A percentile compares a stretch with the other conserved stretches of the same genome.
Conservation (phyloP, 805 yeast genomes). For the Yamadazyma ubonensis region DNA sequence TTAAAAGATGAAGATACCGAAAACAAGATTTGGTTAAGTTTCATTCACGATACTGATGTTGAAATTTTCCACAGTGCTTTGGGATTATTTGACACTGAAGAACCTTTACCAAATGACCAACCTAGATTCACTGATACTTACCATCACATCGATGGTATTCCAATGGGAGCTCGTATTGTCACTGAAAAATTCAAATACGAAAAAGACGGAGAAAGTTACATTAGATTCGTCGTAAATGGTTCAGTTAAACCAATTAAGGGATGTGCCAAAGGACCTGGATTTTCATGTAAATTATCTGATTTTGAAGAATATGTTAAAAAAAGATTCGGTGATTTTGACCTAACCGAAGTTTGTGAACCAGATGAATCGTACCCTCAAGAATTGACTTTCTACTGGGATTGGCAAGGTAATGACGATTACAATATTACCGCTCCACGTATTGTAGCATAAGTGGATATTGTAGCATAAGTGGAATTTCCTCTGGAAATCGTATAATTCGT, state of each 20-base stretch:
- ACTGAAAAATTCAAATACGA: conserved; percentile 37
- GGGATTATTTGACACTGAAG: conserved; percentile 49
- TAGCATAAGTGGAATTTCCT: too few relatives aligned
- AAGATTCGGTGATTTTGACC: conserved; percentile 28
- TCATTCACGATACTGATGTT: conserved; percentile 74
- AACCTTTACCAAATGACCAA: conserved; percentile 44
- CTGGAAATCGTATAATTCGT: conserved; percentile 3
- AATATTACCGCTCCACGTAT: conserved; percentile 17
- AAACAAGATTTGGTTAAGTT: conserved; percentile 62
- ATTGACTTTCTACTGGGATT: conserved; percentile 46
- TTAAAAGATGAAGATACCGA: conserved; percentile 42
- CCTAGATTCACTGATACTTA: conserved; percentile 50
- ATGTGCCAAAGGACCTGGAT: conserved; percentile 43
- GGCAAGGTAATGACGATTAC: conserved; percentile 15
- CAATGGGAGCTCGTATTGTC: conserved; percentile 41
- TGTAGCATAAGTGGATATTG: conserved; percentile 6
- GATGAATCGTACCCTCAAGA: conserved; percentile 22
- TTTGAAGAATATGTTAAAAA: conserved; percentile 29
- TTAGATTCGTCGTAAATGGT: conserved; percentile 40
- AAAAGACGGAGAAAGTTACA: conserved; percentile 26
- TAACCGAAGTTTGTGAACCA: conserved; percentile 27
- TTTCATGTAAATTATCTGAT: conserved; percentile 38
- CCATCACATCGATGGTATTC: conserved; percentile 38
- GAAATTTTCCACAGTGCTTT: conserved; percentile 62
- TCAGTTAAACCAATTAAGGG: conserved; percentile 36